Percentiles rank a stretch among this genome's conserved stretches.
Conservation (phyloP, 1,284 basidiomycete genomes). For the Puccinia novopanici region DNA sequence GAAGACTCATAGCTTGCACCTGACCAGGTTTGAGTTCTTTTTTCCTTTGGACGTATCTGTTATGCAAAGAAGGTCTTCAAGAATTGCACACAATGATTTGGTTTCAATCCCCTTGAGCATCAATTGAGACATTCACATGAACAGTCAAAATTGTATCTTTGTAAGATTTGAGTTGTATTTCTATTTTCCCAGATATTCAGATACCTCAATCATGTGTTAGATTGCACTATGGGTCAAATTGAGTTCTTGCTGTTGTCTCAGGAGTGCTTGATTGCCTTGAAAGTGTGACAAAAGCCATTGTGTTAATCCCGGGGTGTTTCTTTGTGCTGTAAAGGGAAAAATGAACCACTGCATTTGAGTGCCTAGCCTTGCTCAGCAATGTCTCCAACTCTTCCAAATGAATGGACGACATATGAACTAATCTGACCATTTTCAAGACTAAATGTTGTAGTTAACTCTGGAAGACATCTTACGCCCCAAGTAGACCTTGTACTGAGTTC, state of each 20-base stretch:
- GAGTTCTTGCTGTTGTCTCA: background rate
- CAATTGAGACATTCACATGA: conserved; percentile 1
- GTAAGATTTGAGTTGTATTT: background rate
- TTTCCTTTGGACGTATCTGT: too few species aligned
- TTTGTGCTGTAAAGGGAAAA: background rate
- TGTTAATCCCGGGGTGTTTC: background rate
- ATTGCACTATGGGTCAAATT: background rate
- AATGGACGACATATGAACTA: background rate
- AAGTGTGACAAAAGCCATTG: background rate
- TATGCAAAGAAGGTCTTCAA: too few species aligned
- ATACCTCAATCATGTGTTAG: background rate
- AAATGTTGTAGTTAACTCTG: background rate
- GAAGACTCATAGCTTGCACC: too few species aligned
- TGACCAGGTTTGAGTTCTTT: too few species aligned
- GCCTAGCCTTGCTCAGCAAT: background rate
- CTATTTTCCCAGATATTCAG: background rate
- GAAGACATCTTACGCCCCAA: background rate
- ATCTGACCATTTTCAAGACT: background rate
- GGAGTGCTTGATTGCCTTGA: background rate
- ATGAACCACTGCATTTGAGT: background rate
- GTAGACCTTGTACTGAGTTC: background rate
- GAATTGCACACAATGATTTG: too few species aligned
- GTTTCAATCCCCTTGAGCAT: conserved; percentile 72
- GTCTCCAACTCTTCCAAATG: background rate
- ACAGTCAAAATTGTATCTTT: background rate